Percentiles rank a stretch among this genome's conserved stretches.
Conservation (phyloP, 306 rosid species). For the Begonia masoniana region DNA sequence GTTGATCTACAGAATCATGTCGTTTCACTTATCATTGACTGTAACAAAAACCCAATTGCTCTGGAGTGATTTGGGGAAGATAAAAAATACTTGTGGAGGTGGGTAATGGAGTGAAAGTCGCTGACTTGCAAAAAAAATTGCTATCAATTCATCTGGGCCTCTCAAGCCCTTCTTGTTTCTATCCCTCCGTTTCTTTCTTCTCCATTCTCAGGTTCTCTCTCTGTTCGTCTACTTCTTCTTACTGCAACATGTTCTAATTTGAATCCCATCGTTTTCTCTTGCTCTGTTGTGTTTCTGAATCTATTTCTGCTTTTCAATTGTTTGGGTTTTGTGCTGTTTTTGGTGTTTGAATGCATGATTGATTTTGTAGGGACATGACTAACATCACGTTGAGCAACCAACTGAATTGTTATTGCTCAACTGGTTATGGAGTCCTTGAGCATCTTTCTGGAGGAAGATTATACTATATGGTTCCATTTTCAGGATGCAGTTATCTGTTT, state of each 20-base stretch:
- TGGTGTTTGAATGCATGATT: neutral
- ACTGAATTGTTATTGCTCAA: conserved; percentile 46
- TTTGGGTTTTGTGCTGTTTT: neutral
- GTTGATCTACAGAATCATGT: too few relatives aligned
- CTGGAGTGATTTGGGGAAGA: too few relatives aligned
- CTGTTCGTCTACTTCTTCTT: neutral
- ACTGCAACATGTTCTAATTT: neutral
- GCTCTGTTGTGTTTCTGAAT: neutral
- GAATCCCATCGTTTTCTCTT: neutral
- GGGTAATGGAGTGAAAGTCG: too few relatives aligned
- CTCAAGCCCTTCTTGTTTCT: neutral
- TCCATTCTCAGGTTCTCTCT: neutral
- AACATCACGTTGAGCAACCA: conserved; percentile 58
- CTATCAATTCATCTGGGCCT: neutral
- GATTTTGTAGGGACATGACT: conserved; percentile 35
- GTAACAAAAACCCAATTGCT: too few relatives aligned
- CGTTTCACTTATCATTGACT: too few relatives aligned
- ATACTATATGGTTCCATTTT: conserved; percentile 30
- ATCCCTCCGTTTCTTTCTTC: neutral
- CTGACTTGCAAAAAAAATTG: too few relatives aligned
- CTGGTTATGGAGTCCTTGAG: conserved; percentile 52
- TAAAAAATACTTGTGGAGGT: too few relatives aligned
- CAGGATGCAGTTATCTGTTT: conserved; percentile 23
- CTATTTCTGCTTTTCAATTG: neutral
- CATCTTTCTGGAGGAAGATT: conserved; percentile 28